These are phyloP conservation scores for Kluyveromyces sp. DNA, from an alignment of 1,139 yeast genomes.

Conservation along the genomic window DNA sequence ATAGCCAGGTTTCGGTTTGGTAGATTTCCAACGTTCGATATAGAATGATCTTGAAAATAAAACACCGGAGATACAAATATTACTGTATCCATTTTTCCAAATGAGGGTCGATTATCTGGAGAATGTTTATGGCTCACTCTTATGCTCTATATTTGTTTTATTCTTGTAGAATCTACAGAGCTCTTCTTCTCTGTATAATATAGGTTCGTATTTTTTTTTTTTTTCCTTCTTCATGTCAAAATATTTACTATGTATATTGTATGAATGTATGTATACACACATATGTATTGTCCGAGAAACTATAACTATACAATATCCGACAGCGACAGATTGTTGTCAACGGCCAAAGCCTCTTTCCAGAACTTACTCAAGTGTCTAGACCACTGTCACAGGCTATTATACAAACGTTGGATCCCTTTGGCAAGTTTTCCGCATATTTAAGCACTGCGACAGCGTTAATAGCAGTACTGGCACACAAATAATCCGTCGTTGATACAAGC, in stretches of 20 bases:
- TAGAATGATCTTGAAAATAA: slow-evolving; percentile 13
- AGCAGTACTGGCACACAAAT: slow-evolving; percentile 85
- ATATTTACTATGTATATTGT: not conserved
- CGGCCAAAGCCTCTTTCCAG: slow-evolving; percentile 60
- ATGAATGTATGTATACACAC: not conserved
- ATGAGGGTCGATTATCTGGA: not conserved
- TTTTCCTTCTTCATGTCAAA: not conserved
- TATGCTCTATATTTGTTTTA: not conserved
- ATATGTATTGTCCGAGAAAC: not conserved
- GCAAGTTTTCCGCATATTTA: slow-evolving; percentile 47
- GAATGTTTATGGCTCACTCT: not conserved
- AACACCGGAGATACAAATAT: slow-evolving; percentile 22
- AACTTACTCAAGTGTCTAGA: slow-evolving; percentile 83
- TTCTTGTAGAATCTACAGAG: too few relatives aligned
- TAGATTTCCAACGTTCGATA: slow-evolving; percentile 18
- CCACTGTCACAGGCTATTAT: slow-evolving; percentile 89
- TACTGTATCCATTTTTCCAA: not conserved
- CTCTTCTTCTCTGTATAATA: too few relatives aligned
- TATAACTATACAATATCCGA: slow-evolving; percentile 18
- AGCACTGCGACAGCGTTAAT: slow-evolving; percentile 89
- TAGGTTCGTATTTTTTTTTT: not conserved
- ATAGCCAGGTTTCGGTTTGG: slow-evolving; percentile 16
- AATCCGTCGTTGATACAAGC: slow-evolving; percentile 79
- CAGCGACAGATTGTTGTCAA: slow-evolving; percentile 26
- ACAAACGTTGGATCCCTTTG: slow-evolving; percentile 66